Percentiles rank a stretch among this genome's conserved stretches.
These are phyloP conservation scores for Digitaria exilis DNA, from an alignment of 202 grass and related monocot species.

Conservation along the genomic window DNA sequence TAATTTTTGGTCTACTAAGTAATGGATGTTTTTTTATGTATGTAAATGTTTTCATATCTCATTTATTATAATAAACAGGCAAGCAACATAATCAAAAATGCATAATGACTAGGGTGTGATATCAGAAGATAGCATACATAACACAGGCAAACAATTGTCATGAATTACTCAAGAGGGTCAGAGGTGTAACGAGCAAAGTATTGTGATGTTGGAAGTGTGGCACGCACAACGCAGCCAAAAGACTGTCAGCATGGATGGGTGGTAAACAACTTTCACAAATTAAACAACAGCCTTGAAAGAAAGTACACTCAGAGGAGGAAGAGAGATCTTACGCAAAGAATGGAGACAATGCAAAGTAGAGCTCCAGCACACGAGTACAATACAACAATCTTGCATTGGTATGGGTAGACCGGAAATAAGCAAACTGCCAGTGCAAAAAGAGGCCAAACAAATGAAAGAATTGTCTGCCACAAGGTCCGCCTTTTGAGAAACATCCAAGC, in stretches of 20 bases:
- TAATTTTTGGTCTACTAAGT: not conserved
- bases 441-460: constrained; percentile 98
- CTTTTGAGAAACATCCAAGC: constrained; percentile 99
- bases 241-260: not conserved
- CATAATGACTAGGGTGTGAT: not conserved
- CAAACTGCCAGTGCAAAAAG: constrained; percentile 93
- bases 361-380: constrained; percentile 93
- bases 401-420: constrained; percentile 98
- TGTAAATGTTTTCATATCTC: not conserved
- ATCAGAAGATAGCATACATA: not conserved
- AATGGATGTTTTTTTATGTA: not conserved
- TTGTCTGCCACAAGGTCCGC: constrained; percentile 89
- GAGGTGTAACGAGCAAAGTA: not conserved
- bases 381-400: constrained; percentile 99
- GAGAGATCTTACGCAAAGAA: constrained; percentile 73
- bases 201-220: not conserved
- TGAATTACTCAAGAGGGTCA: not conserved
- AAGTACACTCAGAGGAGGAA: not conserved
- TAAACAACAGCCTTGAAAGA: not conserved
- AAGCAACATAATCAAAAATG: not conserved
- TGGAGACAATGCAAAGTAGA: constrained; percentile 80
- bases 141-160: not conserved
- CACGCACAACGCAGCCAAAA: not conserved
- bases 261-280: not conserved
- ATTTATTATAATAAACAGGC: not conserved